phyloP scores from a whole-genome alignment of 2,329 filamentous ascomycete species.

The Fusarium sp. region DNA sequence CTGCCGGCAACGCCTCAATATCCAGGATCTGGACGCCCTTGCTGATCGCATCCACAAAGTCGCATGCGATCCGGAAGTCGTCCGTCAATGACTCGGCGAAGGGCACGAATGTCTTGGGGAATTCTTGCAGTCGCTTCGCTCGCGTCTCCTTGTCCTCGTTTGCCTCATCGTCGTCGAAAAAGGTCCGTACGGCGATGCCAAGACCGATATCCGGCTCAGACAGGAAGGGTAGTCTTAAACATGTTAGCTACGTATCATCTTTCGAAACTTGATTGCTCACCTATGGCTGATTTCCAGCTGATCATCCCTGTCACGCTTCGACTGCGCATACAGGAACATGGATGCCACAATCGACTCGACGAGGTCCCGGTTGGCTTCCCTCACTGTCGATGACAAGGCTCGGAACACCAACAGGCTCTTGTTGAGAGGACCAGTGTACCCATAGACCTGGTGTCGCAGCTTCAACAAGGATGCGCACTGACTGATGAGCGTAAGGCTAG shows the following conservation, averaged over 20 bases:
- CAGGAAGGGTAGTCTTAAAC: constrained; percentile 72
- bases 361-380: constrained; percentile 83
- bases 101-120: constrained; percentile 68
- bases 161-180: constrained; percentile 77
- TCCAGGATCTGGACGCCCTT: constrained; percentile 68
- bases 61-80: constrained; percentile 68
- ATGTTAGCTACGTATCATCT: constrained; percentile 26
- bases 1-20: constrained; percentile 59
- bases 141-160: constrained; percentile 64
- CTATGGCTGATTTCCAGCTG: constrained; percentile 76
- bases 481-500: constrained; percentile 84
- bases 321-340: constrained; percentile 85
- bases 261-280: constrained; percentile 60
- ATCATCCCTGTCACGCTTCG: constrained; percentile 76
- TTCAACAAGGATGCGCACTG: constrained; percentile 87
- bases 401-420: constrained; percentile 90
- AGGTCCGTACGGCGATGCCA: constrained; percentile 83
- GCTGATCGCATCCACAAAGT: constrained; percentile 69
- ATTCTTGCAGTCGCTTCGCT: constrained; percentile 60
- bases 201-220: constrained; percentile 79
- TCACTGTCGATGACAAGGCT: constrained; percentile 83
- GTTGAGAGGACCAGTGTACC: constrained; percentile 94
- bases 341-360: constrained; percentile 85
- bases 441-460: constrained; percentile 84
- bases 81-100: constrained; percentile 69